These are phyloP conservation scores for Fomitopsis palustris DNA, from an alignment of 1,284 basidiomycete species.

Conservation along the genomic window DNA sequence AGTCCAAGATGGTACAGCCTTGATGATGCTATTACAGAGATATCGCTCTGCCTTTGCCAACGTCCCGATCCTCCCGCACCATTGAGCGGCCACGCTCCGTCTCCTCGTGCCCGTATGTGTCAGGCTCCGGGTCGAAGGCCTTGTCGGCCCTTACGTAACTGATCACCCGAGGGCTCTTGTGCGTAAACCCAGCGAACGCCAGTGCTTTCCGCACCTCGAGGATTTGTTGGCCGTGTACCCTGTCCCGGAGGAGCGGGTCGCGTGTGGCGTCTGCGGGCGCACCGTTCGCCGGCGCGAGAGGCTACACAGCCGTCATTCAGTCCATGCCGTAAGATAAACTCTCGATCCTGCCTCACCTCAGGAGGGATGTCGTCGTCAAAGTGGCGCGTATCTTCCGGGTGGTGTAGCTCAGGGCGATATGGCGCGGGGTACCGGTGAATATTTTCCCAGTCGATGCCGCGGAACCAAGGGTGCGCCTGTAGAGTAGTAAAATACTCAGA, in stretches of 20 bases:
- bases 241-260: conserved; percentile 85
- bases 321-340: background rate
- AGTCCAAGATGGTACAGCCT: conserved; percentile 6
- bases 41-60: conserved; percentile 70
- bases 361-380: conserved; percentile 92
- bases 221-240: conserved; percentile 80
- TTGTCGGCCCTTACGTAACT: conserved; percentile 71
- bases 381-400: conserved; percentile 84
- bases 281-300: conserved; percentile 86
- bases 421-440: conserved; percentile 81
- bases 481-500: background rate
- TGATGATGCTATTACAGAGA: conserved; percentile 49
- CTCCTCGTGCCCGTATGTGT: conserved; percentile 45
- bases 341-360: conserved; percentile 54
- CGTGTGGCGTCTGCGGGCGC: conserved; percentile 79
- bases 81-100: conserved; percentile 58
- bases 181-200: conserved; percentile 88
- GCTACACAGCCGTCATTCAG: conserved; percentile 41
- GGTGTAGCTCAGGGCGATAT: conserved; percentile 79
- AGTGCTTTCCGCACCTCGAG: conserved; percentile 88
- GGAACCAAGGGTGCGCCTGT: conserved; percentile 85
- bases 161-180: conserved; percentile 78
- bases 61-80: conserved; percentile 52
- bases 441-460: conserved; percentile 80
- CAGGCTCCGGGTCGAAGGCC: conserved; percentile 57